Conservation (phyloP, 148 eudicot species). For the Vaccinium corymbosum region DNA sequence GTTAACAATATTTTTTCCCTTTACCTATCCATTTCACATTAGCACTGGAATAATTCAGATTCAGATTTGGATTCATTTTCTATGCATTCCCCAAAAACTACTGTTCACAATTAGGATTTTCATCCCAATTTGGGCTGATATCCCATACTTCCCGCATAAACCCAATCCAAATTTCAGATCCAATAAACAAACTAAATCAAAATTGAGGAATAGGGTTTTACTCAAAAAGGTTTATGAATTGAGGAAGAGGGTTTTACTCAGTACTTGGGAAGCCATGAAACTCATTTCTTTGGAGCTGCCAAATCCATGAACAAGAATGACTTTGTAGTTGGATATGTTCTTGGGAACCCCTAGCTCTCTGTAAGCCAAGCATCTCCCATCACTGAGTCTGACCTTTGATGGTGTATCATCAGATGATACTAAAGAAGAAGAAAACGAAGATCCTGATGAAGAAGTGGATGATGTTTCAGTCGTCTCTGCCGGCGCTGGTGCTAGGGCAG, state of each 20-base stretch:
- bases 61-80: not conserved
- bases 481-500: slow-evolving; percentile 12
- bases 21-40: not conserved
- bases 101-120: not conserved
- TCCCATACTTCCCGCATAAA: not conserved
- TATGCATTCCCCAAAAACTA: not conserved
- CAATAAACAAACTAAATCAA: not conserved
- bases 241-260: slow-evolving; percentile 6
- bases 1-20: not conserved
- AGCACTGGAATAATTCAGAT: not conserved
- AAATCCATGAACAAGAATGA: slow-evolving; percentile 66
- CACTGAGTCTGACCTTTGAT: slow-evolving; percentile 43
- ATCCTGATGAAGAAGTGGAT: not conserved
- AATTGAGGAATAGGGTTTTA: not conserved
- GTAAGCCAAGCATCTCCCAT: slow-evolving; percentile 63
- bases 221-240: not conserved
- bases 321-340: slow-evolving; percentile 38
- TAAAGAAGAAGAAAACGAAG: slow-evolving; percentile 23
- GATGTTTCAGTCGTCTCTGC: slow-evolving; percentile 15
- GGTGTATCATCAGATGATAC: slow-evolving; percentile 24
- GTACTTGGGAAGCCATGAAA: slow-evolving; percentile 53
- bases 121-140: not conserved
- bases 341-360: slow-evolving; percentile 55
- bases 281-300: slow-evolving; percentile 61
- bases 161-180: not conserved